phyloP scores from a whole-genome alignment of 768 basidiomycete species.

The Boletus sensibilis region DNA sequence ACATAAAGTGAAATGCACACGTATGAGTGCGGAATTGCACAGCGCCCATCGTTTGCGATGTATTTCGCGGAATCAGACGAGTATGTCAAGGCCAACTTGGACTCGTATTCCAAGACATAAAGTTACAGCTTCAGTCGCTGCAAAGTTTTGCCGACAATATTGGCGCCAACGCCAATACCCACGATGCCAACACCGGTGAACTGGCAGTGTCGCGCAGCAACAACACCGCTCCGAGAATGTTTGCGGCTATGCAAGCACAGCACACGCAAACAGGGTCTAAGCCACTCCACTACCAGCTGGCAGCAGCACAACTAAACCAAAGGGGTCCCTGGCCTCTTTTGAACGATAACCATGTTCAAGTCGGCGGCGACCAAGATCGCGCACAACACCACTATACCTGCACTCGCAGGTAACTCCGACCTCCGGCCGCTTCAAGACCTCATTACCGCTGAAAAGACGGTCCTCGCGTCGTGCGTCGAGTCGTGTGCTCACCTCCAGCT shows the following conservation, averaged over 20 bases:
- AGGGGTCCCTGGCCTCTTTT: neutral
- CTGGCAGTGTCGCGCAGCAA: too few species aligned
- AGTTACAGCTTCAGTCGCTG: too few species aligned
- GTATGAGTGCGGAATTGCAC: neutral
- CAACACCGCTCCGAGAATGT: too few species aligned
- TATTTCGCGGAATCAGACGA: too few species aligned
- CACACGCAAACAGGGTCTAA: constrained; percentile 1
- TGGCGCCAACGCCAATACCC: too few species aligned
- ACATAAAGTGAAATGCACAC: too few species aligned
- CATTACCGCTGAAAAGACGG: constrained; percentile 84
- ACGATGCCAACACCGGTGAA: too few species aligned
- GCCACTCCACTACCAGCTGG: constrained; percentile 7
- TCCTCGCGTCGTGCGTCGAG: constrained; percentile 64
- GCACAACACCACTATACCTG: constrained; percentile 82
- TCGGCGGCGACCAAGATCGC: constrained; percentile 79
- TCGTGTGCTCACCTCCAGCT: neutral
- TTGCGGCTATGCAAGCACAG: neutral
- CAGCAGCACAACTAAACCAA: neutral
- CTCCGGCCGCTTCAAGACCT: constrained; percentile 81
- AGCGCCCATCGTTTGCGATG: too few species aligned
- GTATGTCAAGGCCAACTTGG: too few species aligned
- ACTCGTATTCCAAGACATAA: too few species aligned
- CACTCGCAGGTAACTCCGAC: constrained; percentile 71
- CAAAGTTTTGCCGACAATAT: too few species aligned
- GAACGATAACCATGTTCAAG: constrained; percentile 60